Conservation (phyloP, 495 filamentous ascomycete genomes). For the Aspergillus bridgeri region DNA sequence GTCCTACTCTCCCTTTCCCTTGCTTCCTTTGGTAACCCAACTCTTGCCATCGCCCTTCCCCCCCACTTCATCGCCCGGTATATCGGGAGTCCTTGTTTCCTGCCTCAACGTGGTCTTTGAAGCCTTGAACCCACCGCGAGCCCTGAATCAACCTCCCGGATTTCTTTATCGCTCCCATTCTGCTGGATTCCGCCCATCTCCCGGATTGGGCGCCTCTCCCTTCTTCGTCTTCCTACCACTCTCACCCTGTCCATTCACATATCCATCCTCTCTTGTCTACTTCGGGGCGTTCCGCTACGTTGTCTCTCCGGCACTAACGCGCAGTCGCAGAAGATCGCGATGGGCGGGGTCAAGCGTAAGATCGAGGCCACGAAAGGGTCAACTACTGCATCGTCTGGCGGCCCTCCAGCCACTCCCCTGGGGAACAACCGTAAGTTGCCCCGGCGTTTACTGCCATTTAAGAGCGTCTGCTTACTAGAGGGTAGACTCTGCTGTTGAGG, state of each 20-base stretch:
- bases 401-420: slow-evolving; percentile 4
- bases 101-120: neutral
- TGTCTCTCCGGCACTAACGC: neutral
- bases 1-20: neutral
- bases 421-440: slow-evolving; percentile 17
- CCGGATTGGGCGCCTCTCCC: neutral
- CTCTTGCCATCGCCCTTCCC: neutral
- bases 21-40: neutral
- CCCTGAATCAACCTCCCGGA: too few relatives aligned
- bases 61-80: slow-evolving; percentile 1
- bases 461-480: slow-evolving; percentile 1
- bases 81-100: neutral
- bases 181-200: neutral
- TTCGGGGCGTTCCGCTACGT: neutral
- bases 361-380: slow-evolving; percentile 18
- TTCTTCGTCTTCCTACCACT: neutral
- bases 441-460: neutral
- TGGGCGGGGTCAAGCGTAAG: slow-evolving; percentile 34
- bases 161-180: neutral
- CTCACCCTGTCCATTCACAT: neutral
- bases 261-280: neutral
- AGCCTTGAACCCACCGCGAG: too few relatives aligned
- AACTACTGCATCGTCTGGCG: slow-evolving; percentile 10
- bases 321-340: slow-evolving; percentile 23
- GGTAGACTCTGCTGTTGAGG: slow-evolving; percentile 15